These are phyloP conservation scores for Fusarium illudens DNA, from an alignment of 2,329 filamentous ascomycete genomes.

Conservation along the genomic window DNA sequence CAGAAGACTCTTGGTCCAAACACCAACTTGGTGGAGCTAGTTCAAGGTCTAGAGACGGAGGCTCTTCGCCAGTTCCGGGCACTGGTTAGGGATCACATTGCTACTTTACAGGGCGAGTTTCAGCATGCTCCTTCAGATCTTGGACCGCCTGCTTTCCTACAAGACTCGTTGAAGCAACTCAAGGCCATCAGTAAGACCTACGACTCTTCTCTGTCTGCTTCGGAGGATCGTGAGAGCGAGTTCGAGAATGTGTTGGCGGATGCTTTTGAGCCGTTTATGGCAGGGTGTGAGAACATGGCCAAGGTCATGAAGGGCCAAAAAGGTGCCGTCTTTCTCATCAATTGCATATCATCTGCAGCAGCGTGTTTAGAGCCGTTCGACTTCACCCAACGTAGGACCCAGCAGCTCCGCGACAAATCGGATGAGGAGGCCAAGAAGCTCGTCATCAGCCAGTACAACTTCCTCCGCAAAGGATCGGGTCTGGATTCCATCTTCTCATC, in stretches of 20 bases:
- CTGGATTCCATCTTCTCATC: conserved; percentile 70
- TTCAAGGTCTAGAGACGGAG: conserved; percentile 75
- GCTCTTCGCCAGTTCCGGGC: conserved; percentile 84
- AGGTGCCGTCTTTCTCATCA: conserved; percentile 75
- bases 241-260: conserved; percentile 81
- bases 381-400: conserved; percentile 68
- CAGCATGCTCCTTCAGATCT: conserved; percentile 76
- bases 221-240: conserved; percentile 67
- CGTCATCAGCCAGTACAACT: conserved; percentile 72
- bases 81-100: conserved; percentile 81
- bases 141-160: conserved; percentile 79
- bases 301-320: conserved; percentile 66
- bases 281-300: conserved; percentile 75
- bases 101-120: conserved; percentile 76
- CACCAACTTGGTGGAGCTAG: conserved; percentile 74
- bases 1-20: conserved; percentile 76
- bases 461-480: conserved; percentile 79
- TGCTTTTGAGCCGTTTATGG: conserved; percentile 86
- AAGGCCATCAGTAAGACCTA: conserved; percentile 84
- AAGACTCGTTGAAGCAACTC: conserved; percentile 81
- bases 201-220: conserved; percentile 77
- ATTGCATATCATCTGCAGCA: conserved; percentile 71
- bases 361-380: conserved; percentile 65
- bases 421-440: conserved; percentile 65
- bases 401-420: conserved; percentile 65